These are phyloP conservation scores for Trapa bicornis DNA, from an alignment of 345 rosid genomes.

Conservation along the genomic window DNA sequence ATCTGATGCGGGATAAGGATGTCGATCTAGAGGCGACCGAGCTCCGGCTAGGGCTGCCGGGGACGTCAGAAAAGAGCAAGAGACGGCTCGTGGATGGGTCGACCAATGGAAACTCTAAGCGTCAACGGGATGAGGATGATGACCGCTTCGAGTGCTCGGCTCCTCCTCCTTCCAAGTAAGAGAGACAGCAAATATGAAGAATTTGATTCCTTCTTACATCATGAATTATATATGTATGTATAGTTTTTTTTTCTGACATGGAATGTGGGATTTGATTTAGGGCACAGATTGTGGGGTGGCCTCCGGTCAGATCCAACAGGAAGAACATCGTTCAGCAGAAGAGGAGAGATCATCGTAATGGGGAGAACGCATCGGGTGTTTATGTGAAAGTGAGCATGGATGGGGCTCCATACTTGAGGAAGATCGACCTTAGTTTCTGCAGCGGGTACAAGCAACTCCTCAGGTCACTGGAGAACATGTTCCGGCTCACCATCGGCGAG, in stretches of 20 bases:
- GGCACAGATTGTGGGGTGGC: conserved; percentile 76
- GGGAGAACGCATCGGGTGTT: conserved; percentile 26
- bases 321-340: conserved; percentile 34
- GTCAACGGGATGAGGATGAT: conserved; percentile 13
- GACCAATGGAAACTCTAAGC: conserved; percentile 12
- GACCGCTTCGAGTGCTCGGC: conserved; percentile 17
- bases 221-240: not conserved
- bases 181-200: not conserved
- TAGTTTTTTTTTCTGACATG: not conserved
- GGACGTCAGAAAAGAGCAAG: conserved; percentile 39
- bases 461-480: conserved; percentile 57
- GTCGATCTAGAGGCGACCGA: conserved; percentile 73
- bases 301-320: conserved; percentile 52
- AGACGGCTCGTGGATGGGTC: conserved; percentile 31
- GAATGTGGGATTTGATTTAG: conserved; percentile 16
- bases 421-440: conserved; percentile 56
- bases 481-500: conserved; percentile 53
- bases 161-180: conserved; percentile 59
- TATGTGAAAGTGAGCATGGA: conserved; percentile 81
- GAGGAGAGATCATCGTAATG: conserved; percentile 26
- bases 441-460: conserved; percentile 45
- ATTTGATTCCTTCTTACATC: not conserved
- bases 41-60: conserved; percentile 77
- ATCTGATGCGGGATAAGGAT: conserved; percentile 27
- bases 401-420: conserved; percentile 76